Base-by-base conservation (phyloP, 2,329 filamentous ascomycete genomes). In the Pseudogymnoascus sp. region DNA sequence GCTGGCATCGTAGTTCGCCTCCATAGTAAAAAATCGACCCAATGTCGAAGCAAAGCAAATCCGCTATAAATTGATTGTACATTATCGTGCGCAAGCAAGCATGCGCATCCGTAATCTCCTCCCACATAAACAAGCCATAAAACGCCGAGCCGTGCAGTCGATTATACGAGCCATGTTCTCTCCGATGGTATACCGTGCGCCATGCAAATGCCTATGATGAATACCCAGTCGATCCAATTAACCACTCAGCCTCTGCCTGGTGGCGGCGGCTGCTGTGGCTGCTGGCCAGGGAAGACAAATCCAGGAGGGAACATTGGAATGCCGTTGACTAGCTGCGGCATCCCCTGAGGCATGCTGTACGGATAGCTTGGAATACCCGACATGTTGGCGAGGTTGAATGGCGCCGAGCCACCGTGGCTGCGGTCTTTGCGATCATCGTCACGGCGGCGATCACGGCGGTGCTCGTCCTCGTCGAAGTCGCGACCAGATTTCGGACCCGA, bases 401-500 rank as follows among this genome's bases (percentile, higher is more conserved):
- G 59, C 5, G 64, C 59, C 4, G 60, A 64, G 13, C 62, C 64
- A 39, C 63, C 60, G 29, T 64, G 42, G 31, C 60, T 59, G 55
- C 66, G 59, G 37, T 67, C 62, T 40, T 66, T 64, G 55, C 63
- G 61, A 36, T 64, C 55, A 37, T 55, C 58, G n/a, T 60, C 39
- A 31, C 40, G 48, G 10, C 69, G 66, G 31, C 67, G 67, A 36
- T 63, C 62, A 27, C 67, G 67, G n/a, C 62, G 64, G 33, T 59
- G 60, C 7, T 71, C 69, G 21, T 73, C 71, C 25, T 72, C 70
- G 9, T 72, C 70, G 13, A 68, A 67, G 40, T 70, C 69, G 9
- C 71, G 69, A 61, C 62, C 69, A 18, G 84, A 87, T 69, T 86
- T 86, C 60, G 85, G 85, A 2, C 85, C 85, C 69, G 86, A 82